phyloP scores from a whole-genome alignment of 2,329 filamentous ascomycete genomes.

The Pseudogymnoascus sp. region DNA sequence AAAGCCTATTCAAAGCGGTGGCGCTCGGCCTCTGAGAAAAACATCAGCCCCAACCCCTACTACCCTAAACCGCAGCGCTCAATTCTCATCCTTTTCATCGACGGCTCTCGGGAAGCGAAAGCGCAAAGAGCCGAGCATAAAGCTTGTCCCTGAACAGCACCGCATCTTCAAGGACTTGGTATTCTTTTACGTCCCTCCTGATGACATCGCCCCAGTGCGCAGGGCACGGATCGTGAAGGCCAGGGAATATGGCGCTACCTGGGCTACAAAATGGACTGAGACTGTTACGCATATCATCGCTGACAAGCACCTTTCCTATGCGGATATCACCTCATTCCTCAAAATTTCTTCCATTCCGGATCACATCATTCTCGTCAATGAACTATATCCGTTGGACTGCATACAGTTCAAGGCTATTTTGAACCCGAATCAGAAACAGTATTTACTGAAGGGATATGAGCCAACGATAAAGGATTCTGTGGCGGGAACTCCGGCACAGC shows the following conservation, averaged over 20 bases:
- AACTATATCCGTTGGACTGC: constrained; percentile 64
- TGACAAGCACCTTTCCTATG: constrained; percentile 61
- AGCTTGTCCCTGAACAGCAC: constrained; percentile 44
- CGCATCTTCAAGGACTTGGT: constrained; percentile 55
- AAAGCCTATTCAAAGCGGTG: constrained; percentile 24
- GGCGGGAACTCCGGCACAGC: constrained; percentile 1
- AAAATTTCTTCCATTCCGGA: constrained; percentile 31
- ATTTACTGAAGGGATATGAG: constrained; percentile 39
- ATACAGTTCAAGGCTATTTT: constrained; percentile 52
- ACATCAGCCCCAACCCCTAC: constrained; percentile 23
- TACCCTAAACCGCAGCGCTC: constrained; percentile 13
- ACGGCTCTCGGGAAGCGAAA: constrained; percentile 39
- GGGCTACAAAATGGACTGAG: constrained; percentile 21
- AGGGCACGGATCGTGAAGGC: constrained; percentile 68
- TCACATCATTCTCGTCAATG: constrained; percentile 56
- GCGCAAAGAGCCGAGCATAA: constrained; percentile 34
- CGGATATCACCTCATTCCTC: constrained; percentile 55
- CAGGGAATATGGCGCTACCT: constrained; percentile 66
- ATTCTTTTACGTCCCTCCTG: constrained; percentile 77
- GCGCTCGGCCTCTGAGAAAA: constrained; percentile 15
- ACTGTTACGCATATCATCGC: constrained; percentile 73
- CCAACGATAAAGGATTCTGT: constrained; percentile 9
- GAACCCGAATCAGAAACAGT: constrained; percentile 53
- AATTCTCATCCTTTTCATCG: neutral
- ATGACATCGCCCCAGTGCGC: constrained; percentile 62